Conservation (phyloP, 139 green algal genomes). For the Spirogloea muscicola region DNA sequence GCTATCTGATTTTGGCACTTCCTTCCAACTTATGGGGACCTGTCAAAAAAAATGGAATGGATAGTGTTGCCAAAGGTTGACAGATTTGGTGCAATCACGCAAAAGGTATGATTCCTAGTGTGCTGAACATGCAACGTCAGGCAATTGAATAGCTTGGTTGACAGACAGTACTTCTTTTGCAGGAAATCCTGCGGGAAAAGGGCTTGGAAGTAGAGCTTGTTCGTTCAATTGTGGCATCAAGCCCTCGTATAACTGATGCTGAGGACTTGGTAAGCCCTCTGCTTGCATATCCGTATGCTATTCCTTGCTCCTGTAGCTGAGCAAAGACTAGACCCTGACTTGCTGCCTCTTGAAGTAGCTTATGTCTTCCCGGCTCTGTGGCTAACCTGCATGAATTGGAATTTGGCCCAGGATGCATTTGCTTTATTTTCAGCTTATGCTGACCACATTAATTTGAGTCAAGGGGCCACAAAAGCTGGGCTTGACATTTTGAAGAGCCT, state of each 20-base stretch:
- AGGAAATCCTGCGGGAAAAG: conserved; percentile 6
- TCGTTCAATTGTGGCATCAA: not conserved
- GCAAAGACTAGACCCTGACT: too few relatives aligned
- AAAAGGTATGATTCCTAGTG: too few relatives aligned
- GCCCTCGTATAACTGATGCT: conserved; percentile 23
- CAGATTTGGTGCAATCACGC: too few relatives aligned
- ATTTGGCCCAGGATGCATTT: conserved; percentile 53
- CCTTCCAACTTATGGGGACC: too few relatives aligned
- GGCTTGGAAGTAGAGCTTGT: conserved; percentile 33
- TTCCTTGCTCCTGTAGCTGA: too few relatives aligned
- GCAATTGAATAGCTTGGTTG: too few relatives aligned
- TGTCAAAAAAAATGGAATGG: too few relatives aligned
- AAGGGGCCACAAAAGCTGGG: too few relatives aligned
- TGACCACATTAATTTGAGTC: conserved; percentile 42
- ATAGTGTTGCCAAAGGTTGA: too few relatives aligned
- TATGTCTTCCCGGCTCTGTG: not conserved
- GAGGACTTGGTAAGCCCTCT: conserved; percentile 27
- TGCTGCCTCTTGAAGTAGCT: not conserved
- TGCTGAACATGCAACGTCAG: too few relatives aligned
- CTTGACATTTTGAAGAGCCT: too few relatives aligned
- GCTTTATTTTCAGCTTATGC: conserved; percentile 64
- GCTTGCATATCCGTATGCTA: not conserved
- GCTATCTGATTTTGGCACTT: too few relatives aligned
- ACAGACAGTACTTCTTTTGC: conserved; percentile 18
- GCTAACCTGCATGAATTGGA: not conserved